These are phyloP conservation scores for Symbiotaphrina buchneri DNA, from an alignment of 495 filamentous ascomycete species.

Conservation along the genomic window DNA sequence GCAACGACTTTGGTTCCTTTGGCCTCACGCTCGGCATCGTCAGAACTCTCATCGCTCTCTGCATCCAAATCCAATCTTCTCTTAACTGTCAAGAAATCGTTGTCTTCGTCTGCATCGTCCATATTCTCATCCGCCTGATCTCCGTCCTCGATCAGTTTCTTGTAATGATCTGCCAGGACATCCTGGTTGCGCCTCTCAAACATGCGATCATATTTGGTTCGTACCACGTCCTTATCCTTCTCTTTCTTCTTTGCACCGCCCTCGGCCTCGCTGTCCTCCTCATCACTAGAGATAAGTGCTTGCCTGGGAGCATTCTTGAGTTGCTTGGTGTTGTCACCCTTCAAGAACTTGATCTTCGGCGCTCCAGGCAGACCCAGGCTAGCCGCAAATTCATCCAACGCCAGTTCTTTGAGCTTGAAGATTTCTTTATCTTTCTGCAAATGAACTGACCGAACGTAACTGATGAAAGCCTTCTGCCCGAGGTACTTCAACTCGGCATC, in stretches of 20 bases:
- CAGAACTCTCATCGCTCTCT: conserved; percentile 10
- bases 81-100: conserved; percentile 80
- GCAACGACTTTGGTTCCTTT: conserved; percentile 13
- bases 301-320: conserved; percentile 66
- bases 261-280: conserved; percentile 24
- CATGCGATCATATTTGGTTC: conserved; percentile 92
- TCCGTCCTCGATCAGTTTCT: conserved; percentile 55
- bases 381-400: conserved; percentile 64
- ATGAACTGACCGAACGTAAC: conserved; percentile 61
- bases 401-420: conserved; percentile 60
- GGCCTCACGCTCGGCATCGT: conserved; percentile 12
- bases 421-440: conserved; percentile 84
- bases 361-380: conserved; percentile 78
- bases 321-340: conserved; percentile 65
- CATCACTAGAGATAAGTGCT: conserved; percentile 23
- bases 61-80: conserved; percentile 46
- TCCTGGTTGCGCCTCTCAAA: conserved; percentile 89
- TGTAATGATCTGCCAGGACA: conserved; percentile 80
- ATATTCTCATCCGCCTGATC: conserved; percentile 18
- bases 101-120: conserved; percentile 34
- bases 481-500: conserved; percentile 87
- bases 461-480: conserved; percentile 86
- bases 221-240: conserved; percentile 39
- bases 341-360: conserved; percentile 76
- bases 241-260: conserved; percentile 23